Evolutionary conservation across 202 grass and related monocot genomes (phyloP).

Genomic region (Eragrostis tef): DNA sequence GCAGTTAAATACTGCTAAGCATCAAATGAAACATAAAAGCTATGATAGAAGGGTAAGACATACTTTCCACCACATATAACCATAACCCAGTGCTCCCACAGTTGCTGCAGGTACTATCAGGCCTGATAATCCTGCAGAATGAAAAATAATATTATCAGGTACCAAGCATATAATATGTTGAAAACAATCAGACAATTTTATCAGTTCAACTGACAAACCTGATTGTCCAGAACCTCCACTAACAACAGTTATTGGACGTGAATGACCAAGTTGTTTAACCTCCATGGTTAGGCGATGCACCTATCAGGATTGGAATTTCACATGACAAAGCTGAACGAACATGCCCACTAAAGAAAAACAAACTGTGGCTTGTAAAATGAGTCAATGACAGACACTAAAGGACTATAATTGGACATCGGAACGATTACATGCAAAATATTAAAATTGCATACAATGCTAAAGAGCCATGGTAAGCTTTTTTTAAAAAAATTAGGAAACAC

Average conservation of each 20-base stretch:
- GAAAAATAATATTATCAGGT: conserved; percentile 6
- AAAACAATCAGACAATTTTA: conserved; percentile 35
- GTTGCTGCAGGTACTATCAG: conserved; percentile 88
- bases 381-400: not conserved
- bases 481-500: not conserved
- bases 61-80: conserved; percentile 99
- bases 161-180: conserved; percentile 24
- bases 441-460: not conserved
- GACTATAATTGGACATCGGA: not conserved
- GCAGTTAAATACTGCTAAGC: conserved; percentile 24
- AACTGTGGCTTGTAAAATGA: not conserved
- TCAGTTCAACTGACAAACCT: conserved; percentile 55
- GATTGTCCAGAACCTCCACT: conserved; percentile 69
- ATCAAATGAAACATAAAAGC: conserved; percentile 43
- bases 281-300: conserved; percentile 71
- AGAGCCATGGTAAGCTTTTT: not conserved
- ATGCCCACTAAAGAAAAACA: conserved; percentile 18
- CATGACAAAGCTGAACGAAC: conserved; percentile 36
- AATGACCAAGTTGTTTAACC: conserved; percentile 58
- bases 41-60: conserved; percentile 25
- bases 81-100: conserved; percentile 85
- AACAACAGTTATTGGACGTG: conserved; percentile 70
- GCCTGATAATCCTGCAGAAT: conserved; percentile 62
- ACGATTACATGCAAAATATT: not conserved
- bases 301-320: conserved; percentile 48